phyloP scores from a whole-genome alignment of 2,329 filamentous ascomycete genomes.

The Dryadomyces quercivorus region DNA sequence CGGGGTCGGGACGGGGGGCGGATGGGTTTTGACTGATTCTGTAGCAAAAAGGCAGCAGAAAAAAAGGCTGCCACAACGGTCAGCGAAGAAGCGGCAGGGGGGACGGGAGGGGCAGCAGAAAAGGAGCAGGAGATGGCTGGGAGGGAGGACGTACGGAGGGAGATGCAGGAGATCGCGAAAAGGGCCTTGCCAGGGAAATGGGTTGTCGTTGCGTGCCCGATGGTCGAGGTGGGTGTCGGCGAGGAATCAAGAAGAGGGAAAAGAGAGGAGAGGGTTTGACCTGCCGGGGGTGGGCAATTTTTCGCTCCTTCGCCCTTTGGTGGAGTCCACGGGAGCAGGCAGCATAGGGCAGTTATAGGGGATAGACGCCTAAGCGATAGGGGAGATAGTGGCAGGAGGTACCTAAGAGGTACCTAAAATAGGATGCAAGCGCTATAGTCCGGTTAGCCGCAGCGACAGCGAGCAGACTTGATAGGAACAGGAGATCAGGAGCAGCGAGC shows the following conservation, averaged over 20 bases:
- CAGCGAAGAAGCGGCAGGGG: background rate
- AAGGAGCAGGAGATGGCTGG: background rate
- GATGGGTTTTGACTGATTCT: constrained; percentile 2
- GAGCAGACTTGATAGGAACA: no score
- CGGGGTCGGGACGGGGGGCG: background rate
- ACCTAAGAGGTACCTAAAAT: no score
- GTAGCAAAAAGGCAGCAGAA: background rate
- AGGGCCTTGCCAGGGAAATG: background rate
- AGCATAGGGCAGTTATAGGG: background rate
- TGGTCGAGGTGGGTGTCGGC: background rate
- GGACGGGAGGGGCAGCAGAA: background rate
- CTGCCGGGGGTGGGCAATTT: background rate
- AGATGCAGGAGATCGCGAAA: background rate
- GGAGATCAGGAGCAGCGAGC: no score
- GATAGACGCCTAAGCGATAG: background rate
- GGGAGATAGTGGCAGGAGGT: no score
- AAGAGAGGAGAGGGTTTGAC: constrained; percentile 1
- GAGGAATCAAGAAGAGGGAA: background rate
- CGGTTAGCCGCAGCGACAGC: no score
- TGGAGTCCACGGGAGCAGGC: background rate
- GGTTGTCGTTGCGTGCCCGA: constrained; percentile 1
- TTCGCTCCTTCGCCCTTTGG: constrained; percentile 3
- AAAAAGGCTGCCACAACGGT: background rate
- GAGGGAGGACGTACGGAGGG: background rate
- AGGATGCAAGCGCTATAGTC: no score